Evolutionary conservation across 441 rosid genomes (phyloP), one percentile per base, ranked within the genome.

Genomic region (Populus hybrid): DNA sequence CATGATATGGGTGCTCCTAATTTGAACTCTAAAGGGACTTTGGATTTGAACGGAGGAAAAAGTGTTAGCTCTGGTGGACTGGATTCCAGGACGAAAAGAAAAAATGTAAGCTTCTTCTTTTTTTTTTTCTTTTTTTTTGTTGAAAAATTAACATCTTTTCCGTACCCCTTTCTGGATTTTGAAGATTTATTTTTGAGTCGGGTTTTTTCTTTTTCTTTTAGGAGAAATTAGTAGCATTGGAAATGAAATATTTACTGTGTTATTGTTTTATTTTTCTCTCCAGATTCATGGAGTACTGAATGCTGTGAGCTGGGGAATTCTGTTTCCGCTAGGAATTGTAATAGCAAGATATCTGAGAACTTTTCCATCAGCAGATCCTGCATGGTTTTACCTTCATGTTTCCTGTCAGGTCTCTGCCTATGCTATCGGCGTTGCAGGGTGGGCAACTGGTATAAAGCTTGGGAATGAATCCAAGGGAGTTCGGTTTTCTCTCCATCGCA

Each of bases 231-330:
- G n/a, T 1, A 54, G n/a, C 61, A 18, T 54, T 50, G 57, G 57
- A 50, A 50, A 50, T 30, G 59, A 8, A 2, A 67, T 8, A 20
- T 66, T 40, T 28, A 50, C 28, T 8, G 5, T 26, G 9, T 69
- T 9, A 4, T 65, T 23, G n/a, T n/a, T 20, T 46, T 30, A 12
- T 50, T 4, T 6, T 67, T 42, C 21, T 46, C 80, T 30, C 32
- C 32, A 30, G 32, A 30, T 30, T 30, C 32, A 30, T 30, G 32
- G 32, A 30, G 32, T 30, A 12, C 68, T 92, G 7, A 92, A 91
- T 50, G 85, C 85, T 5, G 84, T 91, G 78, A 89, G 92, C 75
- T 91, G 92, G 91, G 92, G 95, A 24, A 71, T 83, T 23, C 69
- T 89, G 77, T 82, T 89, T 84, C 95, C 93, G 2, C 8, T 84